Evolutionary conservation across 805 yeast genomes (phyloP), one percentile per base, ranked within the genome.

Genomic region (Grigorovia jiainica): DNA sequence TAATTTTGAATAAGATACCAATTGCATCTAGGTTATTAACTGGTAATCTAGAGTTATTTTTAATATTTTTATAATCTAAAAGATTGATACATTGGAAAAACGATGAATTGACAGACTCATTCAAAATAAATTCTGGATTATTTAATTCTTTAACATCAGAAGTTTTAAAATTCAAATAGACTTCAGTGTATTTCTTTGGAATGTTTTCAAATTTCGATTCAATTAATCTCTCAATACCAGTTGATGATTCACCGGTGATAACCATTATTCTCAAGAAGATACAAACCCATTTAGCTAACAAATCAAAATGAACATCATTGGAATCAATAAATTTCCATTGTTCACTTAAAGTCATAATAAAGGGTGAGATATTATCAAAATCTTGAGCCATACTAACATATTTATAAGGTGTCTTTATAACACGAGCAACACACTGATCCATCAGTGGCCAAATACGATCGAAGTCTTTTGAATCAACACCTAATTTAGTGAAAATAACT

Each of bases 341-440:
- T 48, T 87, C 97, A 36, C 77, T 58, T 3, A 80, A 50, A 0
- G 80, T 70, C 11, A 76, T 65, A 2, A 71, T 49, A 39, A 81
- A 70, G 0, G 87, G 84, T 44, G 87, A 78, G 11, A 77, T 51
- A 23, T 54, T 51, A 0, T 50, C 45, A n/a, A 53, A 52, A 1
- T 48, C 43, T 23, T 57, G 60, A 3, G 76, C 68, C 40, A 59
- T 47, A 55, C 90, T 97, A 41, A 86, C 72, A 51, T 87, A 90
- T 55, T 84, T 87, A 63, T 82, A 92, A 0, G 97, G 97, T 0
- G 87, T 63, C 47, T 75, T 72, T 30, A 81, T 72, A 46, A 80
- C 71, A 47, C 96, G 72, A 1, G 86, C 68, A 24, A 87, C 70
- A 0, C 86, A 66, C 57, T 89, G 92, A 55, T 90, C 95, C 6